Evolutionary conservation across 768 basidiomycete species (phyloP), one percentile per base, ranked within the genome.

Genomic region (Lactifluus hygrophoroides): DNA sequence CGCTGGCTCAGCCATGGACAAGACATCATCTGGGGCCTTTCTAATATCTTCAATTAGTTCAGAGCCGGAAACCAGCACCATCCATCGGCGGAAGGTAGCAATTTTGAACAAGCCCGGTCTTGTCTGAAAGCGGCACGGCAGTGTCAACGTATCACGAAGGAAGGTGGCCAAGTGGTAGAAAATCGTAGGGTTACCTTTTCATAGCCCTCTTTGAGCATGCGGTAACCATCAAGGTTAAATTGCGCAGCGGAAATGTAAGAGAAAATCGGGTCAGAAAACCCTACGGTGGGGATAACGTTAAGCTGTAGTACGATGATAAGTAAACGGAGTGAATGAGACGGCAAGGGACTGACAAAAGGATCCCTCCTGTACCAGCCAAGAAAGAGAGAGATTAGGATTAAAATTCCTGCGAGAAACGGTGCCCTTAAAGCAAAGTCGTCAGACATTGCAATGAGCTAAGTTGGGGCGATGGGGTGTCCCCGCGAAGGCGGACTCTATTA

Each of bases 21-120:
- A 67, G 27, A 72, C 71, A n/a, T 77, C 70, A 48, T 80, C 78
- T 5, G 74, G 70, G n/a, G 75, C 75, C 57, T 68, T 75, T 23
- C 79, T 73, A 17, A 85, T 64, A 42, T 84, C 82, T 6, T 82
- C 77, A 13, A 82, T 67, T 46, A 76, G 69, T 25, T 74, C 59
- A 0, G 70, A 67, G 1, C 78, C 75, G 19, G 71, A 71, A 21
- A 77, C 66, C 7, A 83, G 66, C 21, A 80, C 70, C 14, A 74
- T 57, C 80, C 81, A 82, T 49, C 72, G 68, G 38, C 75, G 69
- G 42, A 77, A 65, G 43, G 69, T 69, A 0, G 79, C 68, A 5
- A 81, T 68, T 65, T 75, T 77, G 68, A 79, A 82, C 5, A 66
- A 32, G 13, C 64, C 53, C 3, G 44, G 46, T n/a, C 64, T 62